A percentile compares a stretch with the other conserved stretches of the same genome.
Evolutionary conservation across 129 eudicot species (phyloP).

Genomic region (Centella asiatica): DNA sequence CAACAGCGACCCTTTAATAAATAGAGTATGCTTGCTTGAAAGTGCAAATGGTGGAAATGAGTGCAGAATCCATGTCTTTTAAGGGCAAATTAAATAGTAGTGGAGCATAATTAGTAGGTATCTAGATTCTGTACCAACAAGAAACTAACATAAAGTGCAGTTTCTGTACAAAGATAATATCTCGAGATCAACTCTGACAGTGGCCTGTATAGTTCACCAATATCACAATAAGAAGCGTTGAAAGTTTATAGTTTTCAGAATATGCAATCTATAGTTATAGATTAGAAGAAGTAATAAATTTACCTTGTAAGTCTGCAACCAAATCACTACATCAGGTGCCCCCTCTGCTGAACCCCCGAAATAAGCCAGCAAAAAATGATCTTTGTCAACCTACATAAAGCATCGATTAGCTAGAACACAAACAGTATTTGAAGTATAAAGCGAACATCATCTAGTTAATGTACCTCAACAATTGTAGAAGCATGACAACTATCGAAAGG

Average conservation of each 20-base stretch:
- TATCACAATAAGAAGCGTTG: not conserved
- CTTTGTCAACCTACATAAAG: constrained; percentile 60
- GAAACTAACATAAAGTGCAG: not conserved
- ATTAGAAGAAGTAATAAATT: not conserved
- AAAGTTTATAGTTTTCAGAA: not conserved
- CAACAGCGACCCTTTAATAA: too few species aligned
- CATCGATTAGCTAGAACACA: constrained; percentile 10
- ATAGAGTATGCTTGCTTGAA: not conserved
- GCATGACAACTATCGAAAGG: constrained; percentile 95
- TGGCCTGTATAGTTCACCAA: not conserved
- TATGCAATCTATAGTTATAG: not conserved
- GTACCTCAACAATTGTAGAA: constrained; percentile 94
- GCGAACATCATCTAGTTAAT: not conserved
- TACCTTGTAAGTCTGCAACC: constrained; percentile 84
- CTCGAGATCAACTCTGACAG: not conserved
- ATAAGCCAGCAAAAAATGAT: constrained; percentile 74
- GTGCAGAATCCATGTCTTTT: not conserved
- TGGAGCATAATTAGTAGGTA: not conserved
- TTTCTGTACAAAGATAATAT: not conserved
- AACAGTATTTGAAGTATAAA: not conserved
- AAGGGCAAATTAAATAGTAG: not conserved
- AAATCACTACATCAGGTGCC: constrained; percentile 85
- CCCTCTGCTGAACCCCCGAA: constrained; percentile 91
- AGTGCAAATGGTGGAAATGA: not conserved
- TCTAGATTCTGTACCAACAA: not conserved